Percentiles rank a stretch among this genome's conserved stretches.
phyloP scores from a whole-genome alignment of 2,329 filamentous ascomycete species.

The Fusarium caatingaense region DNA sequence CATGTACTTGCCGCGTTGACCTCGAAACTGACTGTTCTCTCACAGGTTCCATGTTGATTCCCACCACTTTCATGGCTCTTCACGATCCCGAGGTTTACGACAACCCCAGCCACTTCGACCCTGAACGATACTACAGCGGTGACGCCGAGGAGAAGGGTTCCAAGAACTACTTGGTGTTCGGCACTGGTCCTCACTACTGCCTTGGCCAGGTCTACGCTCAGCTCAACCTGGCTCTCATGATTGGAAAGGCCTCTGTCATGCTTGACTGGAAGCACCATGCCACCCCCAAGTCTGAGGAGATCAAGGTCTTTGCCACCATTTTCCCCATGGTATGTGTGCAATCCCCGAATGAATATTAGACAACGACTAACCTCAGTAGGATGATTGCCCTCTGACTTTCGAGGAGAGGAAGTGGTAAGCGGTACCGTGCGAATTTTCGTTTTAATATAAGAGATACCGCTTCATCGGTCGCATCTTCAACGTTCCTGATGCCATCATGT shows the following conservation, averaged over 20 bases:
- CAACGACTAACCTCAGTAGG: slow-evolving; percentile 61
- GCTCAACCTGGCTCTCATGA: slow-evolving; percentile 86
- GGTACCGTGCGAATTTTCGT: slow-evolving; percentile 7
- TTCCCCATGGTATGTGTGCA: slow-evolving; percentile 84
- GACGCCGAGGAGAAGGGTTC: slow-evolving; percentile 85
- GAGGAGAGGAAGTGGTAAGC: slow-evolving; percentile 62
- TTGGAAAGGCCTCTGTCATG: slow-evolving; percentile 88
- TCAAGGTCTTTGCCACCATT: slow-evolving; percentile 98
- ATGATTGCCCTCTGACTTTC: slow-evolving; percentile 85
- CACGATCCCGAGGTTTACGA: slow-evolving; percentile 94
- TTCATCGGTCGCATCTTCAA: not conserved
- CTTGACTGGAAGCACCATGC: slow-evolving; percentile 92
- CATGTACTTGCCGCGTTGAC: not conserved
- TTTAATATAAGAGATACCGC: slow-evolving; percentile 14
- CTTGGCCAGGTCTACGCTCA: slow-evolving; percentile 92
- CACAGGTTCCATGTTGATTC: slow-evolving; percentile 88
- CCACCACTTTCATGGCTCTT: slow-evolving; percentile 88
- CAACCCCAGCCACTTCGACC: slow-evolving; percentile 88
- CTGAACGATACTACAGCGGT: slow-evolving; percentile 90
- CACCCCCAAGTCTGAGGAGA: slow-evolving; percentile 87
- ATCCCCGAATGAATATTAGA: not conserved
- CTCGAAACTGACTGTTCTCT: slow-evolving; percentile 31
- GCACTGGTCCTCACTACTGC: slow-evolving; percentile 96
- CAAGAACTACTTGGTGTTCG: slow-evolving; percentile 98
- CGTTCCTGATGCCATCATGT: slow-evolving; percentile 4